Conservation (phyloP, 2,329 filamentous ascomycete genomes). For the Fusarium abutilonis region DNA sequence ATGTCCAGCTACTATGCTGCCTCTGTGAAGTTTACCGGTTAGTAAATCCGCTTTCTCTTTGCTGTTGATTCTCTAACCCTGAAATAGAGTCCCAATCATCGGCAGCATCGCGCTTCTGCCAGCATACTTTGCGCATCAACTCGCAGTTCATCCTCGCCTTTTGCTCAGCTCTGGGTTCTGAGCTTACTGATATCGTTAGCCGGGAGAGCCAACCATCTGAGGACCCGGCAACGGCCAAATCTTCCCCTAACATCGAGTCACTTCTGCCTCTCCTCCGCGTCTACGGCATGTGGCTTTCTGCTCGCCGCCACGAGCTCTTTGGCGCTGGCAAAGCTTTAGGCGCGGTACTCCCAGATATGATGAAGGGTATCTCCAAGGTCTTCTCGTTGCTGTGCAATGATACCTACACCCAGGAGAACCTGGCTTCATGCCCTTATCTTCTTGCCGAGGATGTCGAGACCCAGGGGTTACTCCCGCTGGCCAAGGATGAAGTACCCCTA, state of each 20-base stretch:
- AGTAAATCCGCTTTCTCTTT: slow-evolving; percentile 32
- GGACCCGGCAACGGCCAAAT: slow-evolving; percentile 42
- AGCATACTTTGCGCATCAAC: slow-evolving; percentile 80
- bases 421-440: slow-evolving; percentile 58
- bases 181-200: slow-evolving; percentile 65
- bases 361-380: slow-evolving; percentile 57
- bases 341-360: slow-evolving; percentile 58
- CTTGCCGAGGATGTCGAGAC: slow-evolving; percentile 62
- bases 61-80: slow-evolving; percentile 14
- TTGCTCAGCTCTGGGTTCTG: slow-evolving; percentile 74
- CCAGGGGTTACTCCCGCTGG: slow-evolving; percentile 57
- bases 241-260: slow-evolving; percentile 53
- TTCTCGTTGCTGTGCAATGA: slow-evolving; percentile 60
- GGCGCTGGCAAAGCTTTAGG: slow-evolving; percentile 58
- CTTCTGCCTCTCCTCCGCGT: slow-evolving; percentile 63
- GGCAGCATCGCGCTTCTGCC: slow-evolving; percentile 59
- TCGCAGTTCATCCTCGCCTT: slow-evolving; percentile 78
- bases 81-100: slow-evolving; percentile 59
- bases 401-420: slow-evolving; percentile 52
- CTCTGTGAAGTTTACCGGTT: slow-evolving; percentile 48
- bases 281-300: slow-evolving; percentile 64
- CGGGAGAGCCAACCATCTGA: slow-evolving; percentile 38
- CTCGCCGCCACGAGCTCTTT: slow-evolving; percentile 58
- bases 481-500: slow-evolving; percentile 51
- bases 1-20: slow-evolving; percentile 84